Conservation (phyloP, 805 yeast genomes). For the Ogataea nonfermentans region DNA sequence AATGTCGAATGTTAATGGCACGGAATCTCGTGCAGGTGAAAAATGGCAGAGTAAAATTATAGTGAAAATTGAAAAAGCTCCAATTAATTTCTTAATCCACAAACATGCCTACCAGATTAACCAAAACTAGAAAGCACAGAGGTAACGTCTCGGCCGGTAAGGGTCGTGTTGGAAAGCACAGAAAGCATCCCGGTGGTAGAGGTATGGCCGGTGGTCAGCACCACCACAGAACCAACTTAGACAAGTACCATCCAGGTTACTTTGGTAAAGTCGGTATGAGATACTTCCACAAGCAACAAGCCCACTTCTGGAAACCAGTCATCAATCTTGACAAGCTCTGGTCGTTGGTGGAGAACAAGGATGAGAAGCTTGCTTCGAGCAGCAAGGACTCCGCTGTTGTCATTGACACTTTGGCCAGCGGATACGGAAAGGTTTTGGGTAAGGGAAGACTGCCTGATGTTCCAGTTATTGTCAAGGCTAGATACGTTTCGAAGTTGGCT, state of each 20-base stretch:
- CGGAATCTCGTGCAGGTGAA: constrained; percentile 6
- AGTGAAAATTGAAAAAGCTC: constrained; percentile 8
- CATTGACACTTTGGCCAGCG: constrained; percentile 98
- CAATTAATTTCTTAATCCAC: constrained; percentile 13
- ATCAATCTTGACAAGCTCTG: constrained; percentile 98
- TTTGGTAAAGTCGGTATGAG: constrained; percentile 99
- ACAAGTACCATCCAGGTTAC: constrained; percentile 99
- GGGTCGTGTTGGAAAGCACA: constrained; percentile 99
- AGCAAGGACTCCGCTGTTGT: constrained; percentile 94
- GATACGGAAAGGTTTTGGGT: constrained; percentile 99
- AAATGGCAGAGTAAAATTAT: constrained; percentile 10
- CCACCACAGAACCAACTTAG: constrained; percentile 99
- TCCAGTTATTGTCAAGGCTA: constrained; percentile 98
- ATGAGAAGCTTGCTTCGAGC: constrained; percentile 82
- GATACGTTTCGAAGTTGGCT: constrained; percentile 98
- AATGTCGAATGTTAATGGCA: constrained; percentile 10
- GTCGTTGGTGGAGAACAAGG: constrained; percentile 95
- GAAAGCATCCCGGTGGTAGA: constrained; percentile 99
- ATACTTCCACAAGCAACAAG: constrained; percentile 94
- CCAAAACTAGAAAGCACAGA: constrained; percentile 99
- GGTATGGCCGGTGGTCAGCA: constrained; percentile 99
- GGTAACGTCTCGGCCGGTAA: constrained; percentile 99
- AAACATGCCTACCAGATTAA: constrained; percentile 96
- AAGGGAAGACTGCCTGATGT: constrained; percentile 98
- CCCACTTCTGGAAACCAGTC: constrained; percentile 97